Evolutionary conservation across 2,329 filamentous ascomycete species (phyloP).

Genomic region (Parasarocladium wereldwijsianum): DNA sequence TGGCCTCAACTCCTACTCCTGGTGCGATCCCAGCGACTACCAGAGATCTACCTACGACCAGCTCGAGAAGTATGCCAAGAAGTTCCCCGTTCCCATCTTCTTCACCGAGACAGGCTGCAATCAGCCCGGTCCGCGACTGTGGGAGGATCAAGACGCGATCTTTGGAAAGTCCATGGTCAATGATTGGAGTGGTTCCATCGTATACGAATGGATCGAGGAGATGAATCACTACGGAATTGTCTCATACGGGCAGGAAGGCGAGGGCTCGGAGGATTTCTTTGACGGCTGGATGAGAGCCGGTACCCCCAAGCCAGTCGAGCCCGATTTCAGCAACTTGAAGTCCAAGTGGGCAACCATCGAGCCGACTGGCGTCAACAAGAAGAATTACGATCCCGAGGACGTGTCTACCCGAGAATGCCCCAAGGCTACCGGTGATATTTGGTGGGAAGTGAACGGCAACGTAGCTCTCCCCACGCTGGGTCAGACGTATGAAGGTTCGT

Average conservation of each 20-base stretch:
- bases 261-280: slow-evolving; percentile 18
- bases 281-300: slow-evolving; percentile 59
- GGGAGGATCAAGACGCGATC: slow-evolving; percentile 62
- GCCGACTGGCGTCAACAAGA: slow-evolving; percentile 52
- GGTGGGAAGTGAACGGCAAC: slow-evolving; percentile 68
- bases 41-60: slow-evolving; percentile 51
- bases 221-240: slow-evolving; percentile 71
- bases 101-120: slow-evolving; percentile 86
- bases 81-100: slow-evolving; percentile 74
- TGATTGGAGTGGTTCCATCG: slow-evolving; percentile 60
- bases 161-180: slow-evolving; percentile 59
- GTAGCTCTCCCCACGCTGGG: slow-evolving; percentile 56
- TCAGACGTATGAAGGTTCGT: slow-evolving; percentile 24
- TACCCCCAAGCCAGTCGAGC: slow-evolving; percentile 55
- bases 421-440: slow-evolving; percentile 49
- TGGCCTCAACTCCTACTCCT: slow-evolving; percentile 72
- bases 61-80: slow-evolving; percentile 50
- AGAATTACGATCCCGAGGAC: slow-evolving; percentile 47
- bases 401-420: slow-evolving; percentile 57
- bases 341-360: slow-evolving; percentile 59
- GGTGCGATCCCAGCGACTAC: slow-evolving; percentile 51
- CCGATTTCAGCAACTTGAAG: slow-evolving; percentile 69
- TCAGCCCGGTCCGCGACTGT: slow-evolving; percentile 42
- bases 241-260: slow-evolving; percentile 48
- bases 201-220: slow-evolving; percentile 87